Base-by-base conservation (phyloP, 306 rosid genomes). In the Vicia villosa region DNA sequence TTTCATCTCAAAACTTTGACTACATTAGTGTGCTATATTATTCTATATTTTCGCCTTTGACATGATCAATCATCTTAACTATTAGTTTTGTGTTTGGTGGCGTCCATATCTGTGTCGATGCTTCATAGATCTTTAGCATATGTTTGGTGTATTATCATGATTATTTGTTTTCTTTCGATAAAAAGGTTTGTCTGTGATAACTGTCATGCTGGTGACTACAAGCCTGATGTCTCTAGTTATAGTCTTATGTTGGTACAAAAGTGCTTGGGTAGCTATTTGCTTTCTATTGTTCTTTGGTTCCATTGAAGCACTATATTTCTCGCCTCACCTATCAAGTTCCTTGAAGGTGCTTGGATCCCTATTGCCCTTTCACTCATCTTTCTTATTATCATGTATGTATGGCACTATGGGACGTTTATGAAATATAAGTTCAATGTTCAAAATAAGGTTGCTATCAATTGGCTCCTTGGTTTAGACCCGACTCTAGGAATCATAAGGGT, bases 321-420 rank as follows among this genome's bases (percentile, higher is more conserved):
- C 99, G 99, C 99, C 20, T 89, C 99, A 8, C 89, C 91, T 78
- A 95, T 89, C 78, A 95, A 95, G 84, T 95, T 95, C 79, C 87
- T 80, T 17, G 97, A 95, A 69, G 99, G 99, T 34, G 99, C 97
- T 1, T 95, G 99, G 99, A 95, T 95, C 61, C 99, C 99, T 6
- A 54, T 95, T 64, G 97, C 92, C 14, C 99, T 95, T 36, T 91
- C 99, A 8, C 60, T 95, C 71, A 91, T 89, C 81, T 95, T 95
- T 82, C 89, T 95, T 3, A 5, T 89, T 45, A 74, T 77, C 68
- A 95, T 95, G 99, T 95, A 87, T 50, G 87, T 86, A 36, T 95
- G 99, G 99, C 99, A 95, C 82, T 95, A 91, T 12, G 99, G 99
- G 55, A 91, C 99, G 1, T 70, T 86, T 61, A 89, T 88, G 85